A percentile compares a stretch with the other conserved stretches of the same genome.
These are phyloP conservation scores for Fraxinus paxiana DNA, from an alignment of 305 asterid species.

Conservation along the genomic window DNA sequence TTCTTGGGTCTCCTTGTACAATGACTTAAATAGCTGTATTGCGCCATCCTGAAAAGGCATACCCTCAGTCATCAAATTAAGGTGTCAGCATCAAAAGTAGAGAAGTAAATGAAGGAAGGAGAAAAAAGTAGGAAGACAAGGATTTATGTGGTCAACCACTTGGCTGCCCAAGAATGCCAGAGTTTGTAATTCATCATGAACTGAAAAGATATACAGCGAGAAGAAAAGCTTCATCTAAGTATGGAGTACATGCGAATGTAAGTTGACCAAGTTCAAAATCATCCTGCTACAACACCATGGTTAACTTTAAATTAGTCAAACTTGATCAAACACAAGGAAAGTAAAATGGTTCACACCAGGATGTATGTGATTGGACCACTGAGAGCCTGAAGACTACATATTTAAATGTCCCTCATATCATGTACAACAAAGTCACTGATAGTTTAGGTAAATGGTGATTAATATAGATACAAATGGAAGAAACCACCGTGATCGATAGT, in stretches of 20 bases:
- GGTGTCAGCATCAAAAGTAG: background rate
- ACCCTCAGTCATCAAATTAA: slow-evolving; percentile 26
- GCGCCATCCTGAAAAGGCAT: slow-evolving; percentile 69
- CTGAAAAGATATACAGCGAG: background rate
- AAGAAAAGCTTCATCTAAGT: background rate
- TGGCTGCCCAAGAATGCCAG: background rate
- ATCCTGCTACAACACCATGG: background rate
- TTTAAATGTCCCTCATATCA: background rate
- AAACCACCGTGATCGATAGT: background rate
- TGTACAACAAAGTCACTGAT: slow-evolving; percentile 8
- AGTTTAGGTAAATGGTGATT: background rate
- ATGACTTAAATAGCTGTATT: slow-evolving; percentile 56
- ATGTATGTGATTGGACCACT: slow-evolving; percentile 6
- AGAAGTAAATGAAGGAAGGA: background rate
- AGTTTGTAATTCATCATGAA: background rate
- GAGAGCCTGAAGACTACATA: background rate
- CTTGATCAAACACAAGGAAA: slow-evolving; percentile 13
- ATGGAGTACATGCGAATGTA: background rate
- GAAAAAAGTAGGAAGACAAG: background rate
- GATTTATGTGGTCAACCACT: background rate
- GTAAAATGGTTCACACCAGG: background rate
- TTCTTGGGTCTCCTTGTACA: slow-evolving; percentile 64
- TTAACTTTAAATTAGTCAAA: slow-evolving; percentile 13
- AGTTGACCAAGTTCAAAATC: slow-evolving; percentile 3
- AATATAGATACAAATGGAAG: background rate